Evolutionary conservation across 495 filamentous ascomycete genomes (phyloP).

Genomic region (Viridothelium virens): DNA sequence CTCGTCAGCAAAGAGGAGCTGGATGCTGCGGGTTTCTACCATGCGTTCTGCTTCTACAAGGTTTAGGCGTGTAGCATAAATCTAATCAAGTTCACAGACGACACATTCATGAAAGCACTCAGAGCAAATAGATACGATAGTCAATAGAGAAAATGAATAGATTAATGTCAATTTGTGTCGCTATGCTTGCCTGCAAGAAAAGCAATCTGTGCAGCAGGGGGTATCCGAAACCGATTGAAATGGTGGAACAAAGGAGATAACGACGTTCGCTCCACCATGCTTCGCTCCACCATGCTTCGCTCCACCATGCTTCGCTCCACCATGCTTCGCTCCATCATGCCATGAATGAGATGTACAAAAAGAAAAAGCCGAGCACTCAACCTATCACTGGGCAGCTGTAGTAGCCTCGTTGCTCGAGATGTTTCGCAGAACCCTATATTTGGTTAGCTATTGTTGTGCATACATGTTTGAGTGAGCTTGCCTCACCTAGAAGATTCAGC

Average conservation of each 20-base stretch:
- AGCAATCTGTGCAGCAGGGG: constrained; percentile 8
- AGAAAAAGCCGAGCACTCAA: neutral
- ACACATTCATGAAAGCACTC: neutral
- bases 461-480: neutral
- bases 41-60: constrained; percentile 92
- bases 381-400: constrained; percentile 3
- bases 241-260: neutral
- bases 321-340: neutral
- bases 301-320: neutral
- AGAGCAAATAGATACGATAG: neutral
- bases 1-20: constrained; percentile 72
- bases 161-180: neutral
- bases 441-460: neutral
- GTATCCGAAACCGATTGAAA: constrained; percentile 6
- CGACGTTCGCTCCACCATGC: neutral
- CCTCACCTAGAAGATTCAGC: neutral
- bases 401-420: constrained; percentile 1
- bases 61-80: constrained; percentile 42
- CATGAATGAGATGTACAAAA: neutral
- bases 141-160: neutral
- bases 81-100: neutral
- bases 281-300: neutral
- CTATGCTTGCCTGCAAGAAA: neutral
- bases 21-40: constrained; percentile 84
- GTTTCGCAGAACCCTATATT: constrained; percentile 6